Base-by-base conservation (phyloP, 768 basidiomycete genomes). In the Russula sp. region DNA sequence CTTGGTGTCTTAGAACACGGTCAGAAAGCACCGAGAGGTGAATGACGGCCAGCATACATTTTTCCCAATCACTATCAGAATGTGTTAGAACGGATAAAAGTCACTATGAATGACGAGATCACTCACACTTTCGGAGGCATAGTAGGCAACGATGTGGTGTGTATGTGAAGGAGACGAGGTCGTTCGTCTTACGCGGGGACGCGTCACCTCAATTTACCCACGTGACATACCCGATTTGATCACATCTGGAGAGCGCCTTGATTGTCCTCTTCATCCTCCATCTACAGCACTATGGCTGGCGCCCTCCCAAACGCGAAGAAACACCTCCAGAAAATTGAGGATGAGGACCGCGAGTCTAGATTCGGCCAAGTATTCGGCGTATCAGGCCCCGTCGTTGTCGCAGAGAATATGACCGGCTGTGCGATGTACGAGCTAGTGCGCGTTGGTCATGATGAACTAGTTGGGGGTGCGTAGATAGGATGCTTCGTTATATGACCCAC, bases 361-460 rank as follows among this genome's bases (percentile, higher is more conserved):
- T 92, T 92, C 70, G 94, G 92, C 62, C 84, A 88, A 70, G 94
- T 96, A 9, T 94, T 84, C 74, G 95, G 95, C 66, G 97, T 99
- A 46, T 99, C 97, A 44, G 97, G 97, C 49, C 97, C 97, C 57
- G 96, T 98, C 79, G 96, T 99, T 72, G 87, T 98, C 73, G 95
- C 94, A 67, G 91, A 89, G 81, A 94, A 95, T 79, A 98, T 96
- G 94, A 82, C 82, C 62, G 94, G 94, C 48, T 90, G 89, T 63
- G 96, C 94, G 69, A 94, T 98, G 97, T 92, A 96, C 77, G 93
- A 98, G 76, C 86, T 98, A 68, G 97, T 96, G 62, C 90, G 97
- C 70, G 97, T 98, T 57, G 97, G 97, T 4, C 97, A 99, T 73
- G 92, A 98, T 76, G 96, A 98, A 76, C 86, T 98, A 18, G 96